These are phyloP conservation scores for Pneumocystis wakefieldiae DNA, from an alignment of 1,139 yeast genomes.

Conservation along the genomic window DNA sequence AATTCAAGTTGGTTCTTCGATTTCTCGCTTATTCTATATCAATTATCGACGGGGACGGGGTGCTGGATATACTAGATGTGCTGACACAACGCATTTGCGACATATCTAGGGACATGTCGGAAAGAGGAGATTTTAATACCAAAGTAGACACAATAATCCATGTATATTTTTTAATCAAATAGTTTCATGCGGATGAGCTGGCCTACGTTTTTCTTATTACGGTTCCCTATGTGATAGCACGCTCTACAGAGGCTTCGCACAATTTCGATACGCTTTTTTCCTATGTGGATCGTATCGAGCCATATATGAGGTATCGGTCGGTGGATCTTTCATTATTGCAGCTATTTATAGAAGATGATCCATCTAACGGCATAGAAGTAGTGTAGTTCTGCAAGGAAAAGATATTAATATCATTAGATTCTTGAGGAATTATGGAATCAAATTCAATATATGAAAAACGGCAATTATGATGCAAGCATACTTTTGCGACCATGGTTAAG, in stretches of 20 bases:
- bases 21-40: constrained; percentile 54
- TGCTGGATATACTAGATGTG: constrained; percentile 39
- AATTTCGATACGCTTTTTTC: background rate
- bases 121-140: constrained; percentile 1
- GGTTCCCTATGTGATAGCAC: constrained; percentile 38
- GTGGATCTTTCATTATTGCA: constrained; percentile 6
- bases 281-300: constrained; percentile 2
- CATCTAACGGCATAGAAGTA: constrained; percentile 13
- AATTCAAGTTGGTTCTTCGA: constrained; percentile 54
- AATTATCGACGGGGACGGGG: constrained; percentile 34
- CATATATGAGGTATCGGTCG: constrained; percentile 5
- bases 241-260: background rate
- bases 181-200: constrained; percentile 50
- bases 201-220: constrained; percentile 50
- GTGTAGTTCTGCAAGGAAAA: background rate
- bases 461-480: constrained; percentile 8
- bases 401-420: background rate
- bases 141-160: constrained; percentile 3
- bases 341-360: constrained; percentile 14
- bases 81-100: constrained; percentile 44
- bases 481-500: constrained; percentile 2
- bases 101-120: constrained; percentile 25
- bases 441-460: constrained; percentile 5
- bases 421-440: constrained; percentile 9
- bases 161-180: background rate